Conservation (phyloP, 371 early-diverging fungal species). For the Mortierella sp. region DNA sequence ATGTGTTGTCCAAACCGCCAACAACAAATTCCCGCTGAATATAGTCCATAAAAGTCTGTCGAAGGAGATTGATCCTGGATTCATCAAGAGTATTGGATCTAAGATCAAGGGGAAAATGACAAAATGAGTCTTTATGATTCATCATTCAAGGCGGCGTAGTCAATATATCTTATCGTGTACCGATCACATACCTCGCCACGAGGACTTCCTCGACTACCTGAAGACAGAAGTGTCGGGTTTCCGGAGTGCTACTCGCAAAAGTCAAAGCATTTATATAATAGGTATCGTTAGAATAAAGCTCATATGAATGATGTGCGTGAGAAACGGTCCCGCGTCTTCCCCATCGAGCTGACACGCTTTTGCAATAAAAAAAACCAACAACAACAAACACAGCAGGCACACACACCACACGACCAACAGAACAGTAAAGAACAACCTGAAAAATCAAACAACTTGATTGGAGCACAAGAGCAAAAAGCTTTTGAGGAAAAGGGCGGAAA, state of each 20-base stretch:
- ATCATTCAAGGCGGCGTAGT: conserved; percentile 29
- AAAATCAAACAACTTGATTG: conserved; percentile 35
- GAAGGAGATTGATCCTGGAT: conserved; percentile 68
- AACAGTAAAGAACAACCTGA: not conserved
- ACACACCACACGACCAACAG: conserved; percentile 20
- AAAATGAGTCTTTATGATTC: conserved; percentile 33
- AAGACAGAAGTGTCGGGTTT: conserved; percentile 87
- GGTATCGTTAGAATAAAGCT: not conserved
- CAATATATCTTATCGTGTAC: not conserved
- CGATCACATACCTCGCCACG: conserved; percentile 66
- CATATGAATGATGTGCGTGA: no score
- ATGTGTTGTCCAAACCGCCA: conserved; percentile 46
- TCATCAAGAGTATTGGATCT: conserved; percentile 70
- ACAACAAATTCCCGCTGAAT: conserved; percentile 73
- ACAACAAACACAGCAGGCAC: not conserved
- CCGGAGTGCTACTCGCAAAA: conserved; percentile 69
- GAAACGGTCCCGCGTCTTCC: no score
- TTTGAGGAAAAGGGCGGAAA: not conserved
- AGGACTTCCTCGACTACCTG: conserved; percentile 87
- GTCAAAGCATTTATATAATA: not conserved
- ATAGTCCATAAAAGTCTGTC: conserved; percentile 81
- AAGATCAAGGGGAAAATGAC: not conserved
- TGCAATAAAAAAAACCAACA: no score
- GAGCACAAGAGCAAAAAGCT: conserved; percentile 23
- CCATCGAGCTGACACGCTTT: no score